Evolutionary conservation across 2,329 filamentous ascomycete genomes (phyloP), one percentile per base, ranked within the genome.

Genomic region (Scytalidium lignicola): DNA sequence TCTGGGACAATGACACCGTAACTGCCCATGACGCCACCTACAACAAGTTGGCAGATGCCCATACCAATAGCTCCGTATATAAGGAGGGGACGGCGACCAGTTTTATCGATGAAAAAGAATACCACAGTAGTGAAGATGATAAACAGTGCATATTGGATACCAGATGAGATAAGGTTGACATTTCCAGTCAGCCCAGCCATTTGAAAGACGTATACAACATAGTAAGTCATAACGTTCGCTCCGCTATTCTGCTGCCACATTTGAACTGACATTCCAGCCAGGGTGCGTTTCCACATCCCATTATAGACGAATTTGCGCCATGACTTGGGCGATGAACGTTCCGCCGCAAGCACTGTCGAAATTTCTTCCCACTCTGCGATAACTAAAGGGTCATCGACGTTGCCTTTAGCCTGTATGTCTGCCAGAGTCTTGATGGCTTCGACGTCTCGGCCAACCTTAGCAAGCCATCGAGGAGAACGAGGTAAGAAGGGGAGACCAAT

Each of bases 271-370:
- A 78, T 74, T 43, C 78, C 78, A 15, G 76, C 74, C 43, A 80
- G 53, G 2, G 76, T 80, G 15, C 78, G 69, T 55, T 73, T 73
- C 77, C 78, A 81, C 78, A 82, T 82, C 59, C 78, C 76, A 47
- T 73, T 73, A 45, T 68, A 62, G n/a, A 73, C 59, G 48, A 74
- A 74, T 49, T 70, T 72, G 32, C 66, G 62, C 70, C 69, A 73
- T 3, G 67, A 67, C n/a, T 44, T 44, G 15, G 15, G 40, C 17
- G 15, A 13, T 43, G 43, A 39, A 26, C 46, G 19, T 19, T 48
- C 46, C 9, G 46, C 46, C 15, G 6, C 8, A 48, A 74, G 63
- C 3, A 70, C 66, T 1, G 67, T 69, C 17, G 59, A 61, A 47
- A 81, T 78, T 51, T 80, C 75, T 48, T 79, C 70, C 66, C 74